Percentiles rank a stretch among this genome's conserved stretches.
Evolutionary conservation across 306 rosid genomes (phyloP).

Genomic region (Trifolium fragiferum): DNA sequence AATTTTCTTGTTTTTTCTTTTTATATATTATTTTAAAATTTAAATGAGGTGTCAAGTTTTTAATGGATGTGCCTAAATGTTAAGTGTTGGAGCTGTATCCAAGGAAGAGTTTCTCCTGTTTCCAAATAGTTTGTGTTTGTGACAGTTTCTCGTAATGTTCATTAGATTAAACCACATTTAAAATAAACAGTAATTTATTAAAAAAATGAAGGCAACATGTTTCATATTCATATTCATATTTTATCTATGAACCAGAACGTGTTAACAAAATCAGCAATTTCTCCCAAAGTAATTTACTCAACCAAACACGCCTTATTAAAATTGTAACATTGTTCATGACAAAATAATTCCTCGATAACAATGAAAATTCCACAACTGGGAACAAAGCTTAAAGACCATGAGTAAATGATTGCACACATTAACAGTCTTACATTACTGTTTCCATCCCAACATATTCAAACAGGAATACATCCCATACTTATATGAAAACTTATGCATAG

Average conservation of each 20-base stretch:
- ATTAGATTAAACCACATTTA: not conserved
- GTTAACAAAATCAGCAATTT: not conserved
- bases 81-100: too few relatives aligned
- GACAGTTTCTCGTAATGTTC: too few relatives aligned
- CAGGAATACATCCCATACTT: conserved; percentile 5
- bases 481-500: conserved; percentile 17
- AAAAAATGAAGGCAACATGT: not conserved
- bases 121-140: too few relatives aligned
- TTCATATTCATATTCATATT: not conserved
- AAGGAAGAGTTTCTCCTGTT: too few relatives aligned
- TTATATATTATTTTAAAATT: too few relatives aligned
- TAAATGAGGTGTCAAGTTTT: too few relatives aligned
- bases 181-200: too few relatives aligned
- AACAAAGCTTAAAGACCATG: not conserved
- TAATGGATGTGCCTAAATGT: too few relatives aligned
- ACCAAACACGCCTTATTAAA: not conserved
- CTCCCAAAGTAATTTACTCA: not conserved
- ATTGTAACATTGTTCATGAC: not conserved
- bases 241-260: not conserved
- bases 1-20: too few relatives aligned
- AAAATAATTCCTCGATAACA: not conserved
- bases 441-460: conserved; percentile 30
- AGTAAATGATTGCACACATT: conserved; percentile 4
- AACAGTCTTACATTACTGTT: not conserved
- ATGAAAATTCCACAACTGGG: not conserved